Percentiles rank a stretch among this genome's conserved stretches.
Conservation (phyloP, 75 land plant species). For the Pinus albicaulis region DNA sequence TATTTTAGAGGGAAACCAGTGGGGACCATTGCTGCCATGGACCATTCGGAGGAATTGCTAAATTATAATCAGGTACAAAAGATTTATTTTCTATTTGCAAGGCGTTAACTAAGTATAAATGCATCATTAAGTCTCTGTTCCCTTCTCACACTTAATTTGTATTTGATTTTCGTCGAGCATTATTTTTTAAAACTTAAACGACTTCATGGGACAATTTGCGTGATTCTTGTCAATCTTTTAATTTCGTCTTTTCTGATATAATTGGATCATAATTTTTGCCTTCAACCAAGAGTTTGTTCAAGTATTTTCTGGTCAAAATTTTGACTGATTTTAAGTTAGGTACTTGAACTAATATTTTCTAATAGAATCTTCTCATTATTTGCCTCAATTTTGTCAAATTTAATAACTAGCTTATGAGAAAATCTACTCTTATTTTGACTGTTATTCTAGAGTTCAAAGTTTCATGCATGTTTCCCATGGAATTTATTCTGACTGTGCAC, state of each 20-base stretch:
- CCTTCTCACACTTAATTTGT: not conserved
- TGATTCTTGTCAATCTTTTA: not conserved
- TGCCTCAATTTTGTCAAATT: too few relatives aligned
- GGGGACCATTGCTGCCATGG: constrained; percentile 84
- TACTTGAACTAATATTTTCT: not conserved
- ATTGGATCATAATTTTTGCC: not conserved
- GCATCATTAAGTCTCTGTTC: not conserved
- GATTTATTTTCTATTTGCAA: not conserved
- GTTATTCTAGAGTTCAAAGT: not conserved
- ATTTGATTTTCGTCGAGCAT: not conserved
- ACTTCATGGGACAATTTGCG: not conserved
- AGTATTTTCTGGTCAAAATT: not conserved
- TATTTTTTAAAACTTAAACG: not conserved
- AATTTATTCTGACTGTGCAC: not conserved
- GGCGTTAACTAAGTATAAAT: not conserved
- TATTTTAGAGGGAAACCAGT: constrained; percentile 65
- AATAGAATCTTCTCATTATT: too few relatives aligned
- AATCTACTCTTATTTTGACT: not conserved
- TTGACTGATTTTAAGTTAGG: not conserved
- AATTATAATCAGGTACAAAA: constrained; percentile 74
- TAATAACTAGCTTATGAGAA: not conserved
- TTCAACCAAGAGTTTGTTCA: not conserved
- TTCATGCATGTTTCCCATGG: not conserved
- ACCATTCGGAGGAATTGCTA: constrained; percentile 54
- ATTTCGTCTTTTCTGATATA: not conserved